Base-by-base conservation (phyloP, 768 basidiomycete species). In the Hebeloma cylindrosporum region DNA sequence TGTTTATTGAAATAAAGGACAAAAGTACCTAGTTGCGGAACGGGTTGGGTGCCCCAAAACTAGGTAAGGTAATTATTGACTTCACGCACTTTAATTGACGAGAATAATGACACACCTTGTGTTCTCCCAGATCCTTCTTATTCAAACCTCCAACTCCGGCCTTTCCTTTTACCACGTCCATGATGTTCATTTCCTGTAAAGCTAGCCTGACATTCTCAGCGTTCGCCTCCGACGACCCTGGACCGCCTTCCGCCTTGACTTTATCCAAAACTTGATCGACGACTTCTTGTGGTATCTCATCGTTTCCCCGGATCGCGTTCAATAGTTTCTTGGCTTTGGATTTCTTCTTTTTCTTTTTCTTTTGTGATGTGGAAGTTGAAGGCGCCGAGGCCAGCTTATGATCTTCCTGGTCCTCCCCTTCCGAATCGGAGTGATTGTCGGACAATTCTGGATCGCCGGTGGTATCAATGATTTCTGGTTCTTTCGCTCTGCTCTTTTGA, bases 11-110 rank as follows among this genome's bases (percentile, higher is more conserved):
- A 17, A 36, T 29, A 26, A 30, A 29, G 17, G 5, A 18, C 8
- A 22, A 26, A 41, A 64, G 55, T 58, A 83, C 88, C 88, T 43
- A 81, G 66, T 59, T 93, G 91, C n/a, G 92, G 88, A 5, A 99
- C 96, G 3, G 96, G 96, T 64, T 99, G 96, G 5, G 95, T 98
- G 25, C 74, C 81, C 96, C 96, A 98, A 68, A 99, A 99, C 93
- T 92, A 47, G 8, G 44, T 29, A 25, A 22, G 25, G 6, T 7
- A 22, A 18, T 10, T 7, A 34, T 5, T 8, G 21, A 36, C 7
- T 50, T 16, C 31, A 27, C 21, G 4, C 26, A 14, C n/a, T 30
- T 22, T 21, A 28, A 11, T 23, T 7, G 34, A n/a, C 14, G 7
- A n/a, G 31, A 30, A 38, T 17, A 45, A 40, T 4, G 21, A 62